Evolutionary conservation across 2,329 filamentous ascomycete genomes (phyloP), one percentile per base, ranked within the genome.

Genomic region (Cladosporium colombiae): DNA sequence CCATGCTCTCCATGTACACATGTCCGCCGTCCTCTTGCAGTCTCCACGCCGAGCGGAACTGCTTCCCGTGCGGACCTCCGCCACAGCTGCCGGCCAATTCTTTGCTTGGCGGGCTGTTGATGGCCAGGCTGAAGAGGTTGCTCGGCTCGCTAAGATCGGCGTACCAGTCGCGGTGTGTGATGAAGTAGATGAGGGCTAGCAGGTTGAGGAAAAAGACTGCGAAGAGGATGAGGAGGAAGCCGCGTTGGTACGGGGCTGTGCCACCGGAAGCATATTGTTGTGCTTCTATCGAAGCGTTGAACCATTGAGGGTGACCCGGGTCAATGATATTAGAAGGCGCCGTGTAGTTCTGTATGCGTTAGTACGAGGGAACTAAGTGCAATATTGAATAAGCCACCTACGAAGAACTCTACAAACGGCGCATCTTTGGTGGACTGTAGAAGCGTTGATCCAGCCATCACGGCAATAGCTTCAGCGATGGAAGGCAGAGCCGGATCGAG

Each of bases 61-160:
- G 81, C 16, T 78, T 75, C 0, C 83, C 82, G 18, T 79, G 77
- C 0, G 86, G 86, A 0, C 86, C 86, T 14, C 79, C 82, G 1
- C 85, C 86, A 71, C 86, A 88, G 7, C 80, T 82, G 0, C 86
- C 87, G 0, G 80, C 78, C n/a, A 89, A 70, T 3, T 80, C 76
- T 2, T 80, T 73, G 6, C 79, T 83, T 0, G 83, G 82, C 0
- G 86, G 86, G 29, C 81, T 85, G 73, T 92, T 92, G 62, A 93
- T 64, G 11, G 90, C 89, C 0, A 93, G 78, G 0, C 87, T 82
- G 71, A 93, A 93, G 2, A 93, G 79, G 74, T 93, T 93, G 63
- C 89, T 86, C 0, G 91, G 89, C 72, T 94, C 91, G 0, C 88
- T 91, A 73, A 90, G 92, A 78, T 94, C 91, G 0, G 89, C 93